phyloP scores from a whole-genome alignment of 1,284 basidiomycete species.

The Mycena citricolor region DNA sequence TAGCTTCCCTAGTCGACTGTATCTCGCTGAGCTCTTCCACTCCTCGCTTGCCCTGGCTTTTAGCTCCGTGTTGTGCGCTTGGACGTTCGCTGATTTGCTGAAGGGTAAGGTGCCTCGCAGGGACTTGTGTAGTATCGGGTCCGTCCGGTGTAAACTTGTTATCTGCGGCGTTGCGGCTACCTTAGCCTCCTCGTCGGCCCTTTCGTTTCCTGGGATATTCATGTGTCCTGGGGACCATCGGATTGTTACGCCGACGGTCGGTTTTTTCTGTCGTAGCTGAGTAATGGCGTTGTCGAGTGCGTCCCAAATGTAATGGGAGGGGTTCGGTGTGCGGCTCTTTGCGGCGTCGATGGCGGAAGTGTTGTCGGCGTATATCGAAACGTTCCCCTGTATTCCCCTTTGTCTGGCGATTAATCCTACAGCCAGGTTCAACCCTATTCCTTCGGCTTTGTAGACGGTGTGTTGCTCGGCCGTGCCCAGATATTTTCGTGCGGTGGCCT shows the following conservation, averaged over 20 bases:
- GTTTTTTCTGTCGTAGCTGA: neutral
- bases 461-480: conserved; percentile 25
- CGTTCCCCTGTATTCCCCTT: neutral
- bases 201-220: conserved; percentile 4
- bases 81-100: neutral
- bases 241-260: neutral
- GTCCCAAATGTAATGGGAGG: conserved; percentile 6
- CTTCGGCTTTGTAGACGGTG: conserved; percentile 29
- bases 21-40: conserved; percentile 6
- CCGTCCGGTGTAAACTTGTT: neutral
- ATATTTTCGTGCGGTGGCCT: conserved; percentile 8
- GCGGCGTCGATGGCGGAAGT: conserved; percentile 22
- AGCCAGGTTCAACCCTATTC: conserved; percentile 24
- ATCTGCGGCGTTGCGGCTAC: neutral
- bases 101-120: neutral
- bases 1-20: neutral
- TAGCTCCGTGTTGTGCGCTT: neutral
- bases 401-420: conserved; percentile 14
- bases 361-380: conserved; percentile 20
- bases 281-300: neutral
- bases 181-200: conserved; percentile 5
- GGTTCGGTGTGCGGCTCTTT: neutral
- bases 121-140: neutral
- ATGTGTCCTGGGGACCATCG: conserved; percentile 25
- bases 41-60: neutral